Base-by-base conservation (phyloP, 495 filamentous ascomycete species). In the Hypoxylon rickii region DNA sequence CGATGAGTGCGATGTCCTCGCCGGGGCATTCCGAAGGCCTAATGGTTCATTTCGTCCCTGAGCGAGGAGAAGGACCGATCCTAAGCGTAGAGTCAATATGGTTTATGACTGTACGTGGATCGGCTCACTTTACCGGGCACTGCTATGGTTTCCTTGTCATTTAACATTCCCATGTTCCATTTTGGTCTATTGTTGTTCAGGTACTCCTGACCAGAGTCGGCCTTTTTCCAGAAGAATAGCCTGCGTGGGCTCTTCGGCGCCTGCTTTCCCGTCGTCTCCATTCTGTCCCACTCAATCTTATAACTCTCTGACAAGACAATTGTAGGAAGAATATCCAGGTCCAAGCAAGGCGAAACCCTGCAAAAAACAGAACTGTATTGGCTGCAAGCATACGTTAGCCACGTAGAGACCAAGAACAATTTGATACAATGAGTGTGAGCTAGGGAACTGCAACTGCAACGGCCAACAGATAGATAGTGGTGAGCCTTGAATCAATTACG, bases 161-260 rank as follows among this genome's bases (percentile, higher is more conserved):
- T 92, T 29, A 96, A 68, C 15, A 97, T 87, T 31, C 92, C 93
- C 73, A 97, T 76, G 6, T 79, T 89, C 80, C 88, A 90, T 73
- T 83, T 71, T 2, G 67, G 44, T 17, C 54, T 70, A 8, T 53
- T 51, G 12, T 34, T 45, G 15, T 33, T 41, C 13, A 12, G 47
- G 18, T 15, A 0, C 19, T 60, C 43, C 12, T 46, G 51, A 38
- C 44, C 43, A 24, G 32, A 21, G 17, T 45, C 33, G 11, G 47
- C 45, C 12, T n/a, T 48, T 32, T 43, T 45, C 44, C 47, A 44
- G 39, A 63, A 64, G 17, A 65, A 43, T 24, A 34, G 20, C 15
- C 37, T 51, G 48, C 51, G 44, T 6, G 38, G 12, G 16, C 50
- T 44, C 38, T 41, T 44, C 3, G 43, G 18, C 18, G 21, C 32